Evolutionary conservation across 1,284 basidiomycete species (phyloP), one percentile per base, ranked within the genome.

Genomic region (Irpex lacteus): DNA sequence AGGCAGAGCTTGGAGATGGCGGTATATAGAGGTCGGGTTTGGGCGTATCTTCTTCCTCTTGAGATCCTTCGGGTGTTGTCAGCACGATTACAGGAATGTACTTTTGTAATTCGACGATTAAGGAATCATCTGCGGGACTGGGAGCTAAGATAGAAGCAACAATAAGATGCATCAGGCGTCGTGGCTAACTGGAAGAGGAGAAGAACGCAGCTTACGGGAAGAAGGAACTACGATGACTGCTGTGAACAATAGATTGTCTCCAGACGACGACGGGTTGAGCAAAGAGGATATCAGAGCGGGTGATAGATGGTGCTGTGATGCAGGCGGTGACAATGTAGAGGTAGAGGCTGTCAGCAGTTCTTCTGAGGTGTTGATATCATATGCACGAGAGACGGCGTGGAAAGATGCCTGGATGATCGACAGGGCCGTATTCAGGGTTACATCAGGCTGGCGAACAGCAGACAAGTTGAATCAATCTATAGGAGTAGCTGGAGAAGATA

Each of bases 81-180:
- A 85, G 82, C 19, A 89, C 76, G 61, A 89, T 80, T 58, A 87
- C 75, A 40, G 88, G 88, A 63, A 90, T 80, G 66, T 85, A 80
- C 0, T 80, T 74, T n/a, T 80, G 75, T 44, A 90, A 78, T 11
- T 76, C 70, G 61, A 81, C 78, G 52, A 90, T 80, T 7, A 89
- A 77, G 44, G 74, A 71, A 59, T 79, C 77, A 70, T 87, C 85
- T 15, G 70, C 63, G 7, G 63, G 62, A 59, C 74, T 75, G 26
- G 75, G 75, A 13, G 76, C 76, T 77, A 64, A 26, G 26, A 26
- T 26, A 26, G 26, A 4, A 60, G 56, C 37, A 18, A 32, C 2
- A 9, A 56, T 11, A 36, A 26, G 8, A 15, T 18, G 38, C 32
- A 34, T 9, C n/a, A 34, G 4, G 9, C 13, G 34, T 49, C 18